Conservation (phyloP, 2,329 filamentous ascomycete species). For the Alternaria triticina region DNA sequence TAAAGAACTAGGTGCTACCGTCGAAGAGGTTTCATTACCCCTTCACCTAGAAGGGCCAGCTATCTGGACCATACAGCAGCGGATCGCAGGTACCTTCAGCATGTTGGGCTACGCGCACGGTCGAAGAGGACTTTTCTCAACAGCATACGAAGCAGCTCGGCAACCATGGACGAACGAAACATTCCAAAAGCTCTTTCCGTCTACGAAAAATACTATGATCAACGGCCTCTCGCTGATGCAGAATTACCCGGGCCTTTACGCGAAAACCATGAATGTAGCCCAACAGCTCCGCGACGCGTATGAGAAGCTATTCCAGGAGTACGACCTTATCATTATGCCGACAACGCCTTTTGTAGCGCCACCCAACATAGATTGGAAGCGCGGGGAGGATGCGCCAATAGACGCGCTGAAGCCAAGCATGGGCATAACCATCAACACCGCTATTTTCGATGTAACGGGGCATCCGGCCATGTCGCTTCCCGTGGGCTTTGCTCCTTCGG, state of each 20-base stretch:
- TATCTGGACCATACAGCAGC: conserved; percentile 48
- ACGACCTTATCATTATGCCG: conserved; percentile 53
- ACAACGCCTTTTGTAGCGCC: conserved; percentile 40
- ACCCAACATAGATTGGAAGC: conserved; percentile 30
- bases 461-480: conserved; percentile 41
- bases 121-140: conserved; percentile 28
- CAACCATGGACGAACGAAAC: conserved; percentile 57
- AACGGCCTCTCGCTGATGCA: conserved; percentile 51
- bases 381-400: conserved; percentile 36
- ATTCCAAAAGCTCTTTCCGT: conserved; percentile 57
- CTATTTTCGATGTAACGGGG: conserved; percentile 39
- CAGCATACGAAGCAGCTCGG: conserved; percentile 51
- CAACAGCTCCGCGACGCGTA: conserved; percentile 50
- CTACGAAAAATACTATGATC: conserved; percentile 56
- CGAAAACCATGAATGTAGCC: conserved; percentile 51
- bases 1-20: conserved; percentile 55
- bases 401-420: conserved; percentile 37
- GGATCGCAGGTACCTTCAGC: conserved; percentile 52
- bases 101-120: conserved; percentile 41
- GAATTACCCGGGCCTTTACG: conserved; percentile 48
- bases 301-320: conserved; percentile 42
- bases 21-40: conserved; percentile 41
- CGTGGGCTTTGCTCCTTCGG: conserved; percentile 32
- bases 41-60: conserved; percentile 50
- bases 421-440: conserved; percentile 38